Evolutionary conservation across 495 filamentous ascomycete genomes (phyloP), one percentile per base, ranked within the genome.

Genomic region (Tuber borchii): DNA sequence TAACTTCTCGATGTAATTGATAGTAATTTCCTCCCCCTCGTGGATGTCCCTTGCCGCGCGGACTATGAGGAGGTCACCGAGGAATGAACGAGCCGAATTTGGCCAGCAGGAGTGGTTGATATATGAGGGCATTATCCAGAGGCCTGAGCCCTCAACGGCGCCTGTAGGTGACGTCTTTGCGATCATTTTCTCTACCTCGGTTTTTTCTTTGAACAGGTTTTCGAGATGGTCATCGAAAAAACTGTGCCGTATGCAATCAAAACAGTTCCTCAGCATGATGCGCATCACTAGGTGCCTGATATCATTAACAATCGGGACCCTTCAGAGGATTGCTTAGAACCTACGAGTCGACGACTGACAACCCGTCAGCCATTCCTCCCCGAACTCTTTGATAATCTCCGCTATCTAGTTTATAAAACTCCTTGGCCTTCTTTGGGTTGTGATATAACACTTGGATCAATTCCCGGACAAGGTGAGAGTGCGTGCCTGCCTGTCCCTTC

Each of bases 31-130:
- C 20, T 73, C 70, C 10, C 71, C 75, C 37, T 78, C 46, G n/a
- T 70, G 70, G 65, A 78, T 73, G 3, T 77, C 71, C 9, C 31
- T 73, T 22, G 45, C 45, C 17, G 77, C 75, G 6, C 75, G 56
- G 16, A 73, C 65, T 61, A 77, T 70, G 61, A 77, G 72, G 65
- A 78, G 71, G 69, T 78, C 77, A 20, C 70, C 75, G 17, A 77
- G 72, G 74, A 70, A 77, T 19, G 75, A 71, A 20, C 77, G 75
- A 8, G 43, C 71, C 17, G 75, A 73, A 17, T 71, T 71, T 39
- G 44, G 43, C 39, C 45, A 76, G 22, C 75, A 78, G 19, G 77
- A 44, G 68, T 77, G 71, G 20, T 78, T 78, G 26, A 77, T 77
- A 39, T 71, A 71, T 31, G 77, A 70, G 3, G 77, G 71, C 43